A percentile compares a stretch with the other conserved stretches of the same genome.
Evolutionary conservation across 2,329 filamentous ascomycete genomes (phyloP).

Genomic region (Exutisphaerella laricina): DNA sequence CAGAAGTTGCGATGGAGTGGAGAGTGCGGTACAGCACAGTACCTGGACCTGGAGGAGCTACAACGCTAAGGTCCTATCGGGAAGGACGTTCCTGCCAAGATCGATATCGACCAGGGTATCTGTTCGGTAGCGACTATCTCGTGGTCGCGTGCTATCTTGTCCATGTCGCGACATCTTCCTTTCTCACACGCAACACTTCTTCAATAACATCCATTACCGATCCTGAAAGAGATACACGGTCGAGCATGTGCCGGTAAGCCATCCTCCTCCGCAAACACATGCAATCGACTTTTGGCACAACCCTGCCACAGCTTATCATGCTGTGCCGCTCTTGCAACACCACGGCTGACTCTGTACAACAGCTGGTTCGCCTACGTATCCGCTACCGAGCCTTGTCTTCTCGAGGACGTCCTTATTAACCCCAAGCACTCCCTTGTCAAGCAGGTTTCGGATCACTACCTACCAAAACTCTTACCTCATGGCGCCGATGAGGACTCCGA

Average conservation of each 20-base stretch:
- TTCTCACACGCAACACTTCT: not conserved
- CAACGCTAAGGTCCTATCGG: not conserved
- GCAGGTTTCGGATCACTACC: conserved; percentile 49
- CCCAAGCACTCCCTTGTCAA: conserved; percentile 41
- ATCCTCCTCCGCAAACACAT: not conserved
- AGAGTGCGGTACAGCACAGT: too few species aligned
- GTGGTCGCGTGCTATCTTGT: not conserved
- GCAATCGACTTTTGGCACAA: conserved; percentile 30
- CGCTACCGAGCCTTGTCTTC: conserved; percentile 47
- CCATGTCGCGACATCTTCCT: not conserved
- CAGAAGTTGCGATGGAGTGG: too few species aligned
- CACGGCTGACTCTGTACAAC: conserved; percentile 8
- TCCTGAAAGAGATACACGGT: too few species aligned
- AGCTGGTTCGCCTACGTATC: conserved; percentile 55
- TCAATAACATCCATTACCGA: conserved; percentile 3
- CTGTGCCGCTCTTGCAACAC: not conserved
- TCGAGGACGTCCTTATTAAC: conserved; percentile 50
- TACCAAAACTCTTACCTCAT: conserved; percentile 49
- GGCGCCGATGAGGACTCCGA: conserved; percentile 40
- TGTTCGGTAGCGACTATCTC: not conserved
- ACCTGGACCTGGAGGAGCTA: not conserved
- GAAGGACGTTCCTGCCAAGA: not conserved
- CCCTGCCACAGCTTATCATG: conserved; percentile 2
- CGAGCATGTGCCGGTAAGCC: conserved; percentile 34
- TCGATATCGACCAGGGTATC: not conserved